Evolutionary conservation across 1,139 yeast genomes (phyloP), one percentile per base, ranked within the genome.

Genomic region (Pichia sp.): DNA sequence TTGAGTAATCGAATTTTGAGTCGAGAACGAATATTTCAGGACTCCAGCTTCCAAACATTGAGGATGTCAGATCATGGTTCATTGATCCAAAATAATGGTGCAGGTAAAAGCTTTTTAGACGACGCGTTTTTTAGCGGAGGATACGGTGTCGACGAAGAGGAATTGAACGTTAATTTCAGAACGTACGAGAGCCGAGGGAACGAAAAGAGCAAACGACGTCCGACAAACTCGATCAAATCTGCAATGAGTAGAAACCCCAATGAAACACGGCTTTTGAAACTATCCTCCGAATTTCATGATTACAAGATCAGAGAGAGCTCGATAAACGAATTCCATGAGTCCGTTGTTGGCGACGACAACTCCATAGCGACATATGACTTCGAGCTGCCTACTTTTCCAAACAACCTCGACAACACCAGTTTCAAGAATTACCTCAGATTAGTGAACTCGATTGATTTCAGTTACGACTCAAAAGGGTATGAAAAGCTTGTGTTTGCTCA

Each of bases 51-150:
- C 29, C 45, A 42, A 14, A 42, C 55, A 6, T 30, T 57, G 16
- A 52, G 38, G 4, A n/a, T 55, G 10, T 55, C 60, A 9, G 46
- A 49, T n/a, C 49, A 55, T 51, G 58, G 58, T 4, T 57, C 55
- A 2, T 51, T 57, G 29, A 33, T 55, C 7, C 58, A 51, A 24
- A 34, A 49, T n/a, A 36, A 16, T 14, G 16, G 16, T 6, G n/a
- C 10, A 36, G n/a, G 16, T 12, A 36, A 6, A 6, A 36, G n/a
- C n/a, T 14, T 36, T 9, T 36, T 36, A 3, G 40, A 36, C 1
- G 40, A 36, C 7, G 3, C 40, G 16, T 36, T 20, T 5, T 16
- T 16, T 14, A 5, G 17, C 7, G 20, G 34, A 14, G 48, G 31
- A 24, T 46, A 24, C 5, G 3, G 16, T 14, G 31, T 48, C 12